Evolutionary conservation across 306 rosid genomes (phyloP).

Genomic region (Adenanthera pavonina): DNA sequence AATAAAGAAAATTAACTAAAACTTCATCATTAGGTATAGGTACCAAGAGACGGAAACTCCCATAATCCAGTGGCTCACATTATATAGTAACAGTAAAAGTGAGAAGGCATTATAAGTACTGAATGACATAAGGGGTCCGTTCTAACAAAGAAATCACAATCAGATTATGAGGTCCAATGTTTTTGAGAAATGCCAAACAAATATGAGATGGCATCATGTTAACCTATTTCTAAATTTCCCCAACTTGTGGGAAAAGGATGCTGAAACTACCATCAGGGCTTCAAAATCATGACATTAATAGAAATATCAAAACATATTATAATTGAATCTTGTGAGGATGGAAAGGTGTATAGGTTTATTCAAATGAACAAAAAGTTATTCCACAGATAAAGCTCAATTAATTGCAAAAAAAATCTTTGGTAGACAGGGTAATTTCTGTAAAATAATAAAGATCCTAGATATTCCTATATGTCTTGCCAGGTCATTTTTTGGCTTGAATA

Average conservation of each 20-base stretch:
- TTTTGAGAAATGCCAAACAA: neutral
- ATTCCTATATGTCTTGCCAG: neutral
- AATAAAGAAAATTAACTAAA: slow-evolving; percentile 3
- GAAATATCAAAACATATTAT: neutral
- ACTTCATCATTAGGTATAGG: neutral
- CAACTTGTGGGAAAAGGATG: neutral
- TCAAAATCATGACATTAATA: neutral
- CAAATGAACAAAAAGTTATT: neutral
- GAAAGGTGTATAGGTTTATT: neutral
- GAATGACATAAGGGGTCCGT: neutral
- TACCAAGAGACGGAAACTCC: neutral
- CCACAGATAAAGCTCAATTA: neutral
- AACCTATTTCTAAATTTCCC: neutral
- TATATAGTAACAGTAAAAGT: slow-evolving; percentile 16
- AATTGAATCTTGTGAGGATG: neutral
- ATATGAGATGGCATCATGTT: slow-evolving; percentile 21
- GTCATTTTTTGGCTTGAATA: neutral
- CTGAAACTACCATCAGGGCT: slow-evolving; percentile 1
- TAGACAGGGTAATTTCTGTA: neutral
- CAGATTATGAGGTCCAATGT: neutral
- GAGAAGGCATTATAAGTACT: neutral
- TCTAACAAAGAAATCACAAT: slow-evolving; percentile 3
- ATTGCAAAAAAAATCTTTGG: neutral
- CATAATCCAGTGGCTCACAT: neutral
- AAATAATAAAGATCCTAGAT: neutral